Percentiles rank a stretch among this genome's conserved stretches.
phyloP scores from a whole-genome alignment of 768 basidiomycete genomes.

The Suillus brevipes region DNA sequence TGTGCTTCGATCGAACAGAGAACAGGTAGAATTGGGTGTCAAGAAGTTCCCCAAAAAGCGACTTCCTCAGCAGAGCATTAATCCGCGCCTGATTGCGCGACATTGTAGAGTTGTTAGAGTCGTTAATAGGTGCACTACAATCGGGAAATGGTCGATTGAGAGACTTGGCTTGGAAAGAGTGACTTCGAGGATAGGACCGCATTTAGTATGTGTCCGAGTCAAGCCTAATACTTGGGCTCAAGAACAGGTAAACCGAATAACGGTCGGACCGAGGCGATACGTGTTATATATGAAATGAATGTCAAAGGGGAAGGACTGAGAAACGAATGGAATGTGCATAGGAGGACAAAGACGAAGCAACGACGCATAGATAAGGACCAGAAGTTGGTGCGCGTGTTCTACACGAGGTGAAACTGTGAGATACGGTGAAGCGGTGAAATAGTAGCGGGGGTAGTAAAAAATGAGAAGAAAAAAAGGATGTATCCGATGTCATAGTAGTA shows the following conservation, averaged over 20 bases:
- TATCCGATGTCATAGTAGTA: background rate
- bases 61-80: constrained; percentile 7
- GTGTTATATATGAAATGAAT: background rate
- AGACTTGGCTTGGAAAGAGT: background rate
- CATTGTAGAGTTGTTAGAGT: constrained; percentile 7
- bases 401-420: too few species aligned
- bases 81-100: constrained; percentile 11
- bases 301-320: background rate
- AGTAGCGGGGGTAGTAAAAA: background rate
- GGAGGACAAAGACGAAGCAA: background rate
- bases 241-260: background rate
- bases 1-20: constrained; percentile 15
- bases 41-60: constrained; percentile 16
- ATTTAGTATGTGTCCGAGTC: background rate
- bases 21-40: constrained; percentile 24
- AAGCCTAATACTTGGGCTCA: background rate
- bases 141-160: background rate
- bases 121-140: background rate
- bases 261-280: background rate
- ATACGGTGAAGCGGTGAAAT: background rate
- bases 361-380: background rate
- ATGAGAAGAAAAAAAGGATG: too few species aligned
- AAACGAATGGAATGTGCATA: background rate
- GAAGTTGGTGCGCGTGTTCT: background rate
- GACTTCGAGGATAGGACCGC: background rate